phyloP scores from a whole-genome alignment of 2,329 filamentous ascomycete genomes.

The Rhynchosporium agropyri region DNA sequence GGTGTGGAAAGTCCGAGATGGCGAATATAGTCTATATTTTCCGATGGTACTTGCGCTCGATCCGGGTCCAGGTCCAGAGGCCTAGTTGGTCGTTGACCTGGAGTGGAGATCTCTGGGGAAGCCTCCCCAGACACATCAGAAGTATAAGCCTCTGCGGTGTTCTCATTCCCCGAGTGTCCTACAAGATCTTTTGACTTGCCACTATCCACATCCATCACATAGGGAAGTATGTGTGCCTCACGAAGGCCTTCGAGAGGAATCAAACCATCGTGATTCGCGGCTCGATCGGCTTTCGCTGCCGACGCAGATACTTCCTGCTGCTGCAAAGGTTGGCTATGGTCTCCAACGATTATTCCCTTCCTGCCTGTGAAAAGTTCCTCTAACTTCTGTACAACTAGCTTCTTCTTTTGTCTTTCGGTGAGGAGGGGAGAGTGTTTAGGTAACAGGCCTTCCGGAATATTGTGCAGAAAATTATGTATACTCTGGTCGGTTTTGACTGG shows the following conservation, averaged over 20 bases:
- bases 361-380: constrained; percentile 84
- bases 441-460: constrained; percentile 71
- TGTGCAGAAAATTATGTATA: constrained; percentile 69
- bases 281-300: constrained; percentile 47
- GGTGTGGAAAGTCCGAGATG: constrained; percentile 70
- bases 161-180: neutral
- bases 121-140: constrained; percentile 25
- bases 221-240: constrained; percentile 46
- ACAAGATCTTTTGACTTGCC: constrained; percentile 31
- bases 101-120: constrained; percentile 41
- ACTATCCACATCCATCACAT: constrained; percentile 29
- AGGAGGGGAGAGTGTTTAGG: constrained; percentile 60
- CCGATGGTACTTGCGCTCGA: constrained; percentile 71
- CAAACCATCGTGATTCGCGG: constrained; percentile 31
- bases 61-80: constrained; percentile 78
- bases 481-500: constrained; percentile 52
- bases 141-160: neutral
- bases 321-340: constrained; percentile 36
- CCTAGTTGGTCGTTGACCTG: constrained; percentile 76
- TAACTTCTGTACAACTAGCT: constrained; percentile 72
- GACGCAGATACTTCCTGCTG: constrained; percentile 56
- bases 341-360: constrained; percentile 44
- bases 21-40: constrained; percentile 80
- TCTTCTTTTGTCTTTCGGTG: constrained; percentile 76
- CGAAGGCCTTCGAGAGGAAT: constrained; percentile 42